phyloP scores from a whole-genome alignment of 2,329 filamentous ascomycete species.

The Aspergillus phoenicis region DNA sequence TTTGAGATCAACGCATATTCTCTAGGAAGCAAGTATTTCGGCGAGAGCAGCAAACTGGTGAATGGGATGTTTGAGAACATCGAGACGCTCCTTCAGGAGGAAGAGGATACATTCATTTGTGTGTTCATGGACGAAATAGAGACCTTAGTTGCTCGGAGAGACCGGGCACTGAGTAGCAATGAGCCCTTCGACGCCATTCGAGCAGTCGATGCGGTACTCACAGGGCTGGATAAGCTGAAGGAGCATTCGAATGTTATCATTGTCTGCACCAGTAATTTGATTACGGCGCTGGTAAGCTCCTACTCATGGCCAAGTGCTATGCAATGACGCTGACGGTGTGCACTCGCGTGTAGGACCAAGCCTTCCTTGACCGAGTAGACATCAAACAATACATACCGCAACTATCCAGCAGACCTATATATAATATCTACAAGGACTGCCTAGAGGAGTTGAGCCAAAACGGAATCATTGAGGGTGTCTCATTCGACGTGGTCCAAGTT shows the following conservation, averaged over 20 bases:
- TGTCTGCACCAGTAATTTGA: constrained; percentile 55
- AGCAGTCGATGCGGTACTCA: constrained; percentile 55
- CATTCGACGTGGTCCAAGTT: constrained; percentile 30
- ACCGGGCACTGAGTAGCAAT: constrained; percentile 41
- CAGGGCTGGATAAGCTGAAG: constrained; percentile 50
- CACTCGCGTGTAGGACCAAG: constrained; percentile 38
- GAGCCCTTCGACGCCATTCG: constrained; percentile 52
- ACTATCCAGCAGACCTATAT: constrained; percentile 45
- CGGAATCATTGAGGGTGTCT: constrained; percentile 36
- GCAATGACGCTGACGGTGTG: neutral
- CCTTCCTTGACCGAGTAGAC: constrained; percentile 54
- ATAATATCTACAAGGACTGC: constrained; percentile 53
- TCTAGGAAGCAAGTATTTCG: constrained; percentile 53
- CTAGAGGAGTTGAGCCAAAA: constrained; percentile 49
- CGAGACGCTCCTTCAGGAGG: constrained; percentile 36
- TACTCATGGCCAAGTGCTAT: neutral
- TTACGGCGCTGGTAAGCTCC: constrained; percentile 42
- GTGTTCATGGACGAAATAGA: constrained; percentile 57
- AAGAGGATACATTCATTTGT: constrained; percentile 46
- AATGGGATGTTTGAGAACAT: constrained; percentile 48
- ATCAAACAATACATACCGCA: constrained; percentile 49
- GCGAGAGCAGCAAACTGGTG: constrained; percentile 51
- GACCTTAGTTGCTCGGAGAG: constrained; percentile 49
- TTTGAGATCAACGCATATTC: constrained; percentile 52
- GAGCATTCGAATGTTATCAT: constrained; percentile 50